Conservation (phyloP, 169 alveolate genomes). For the Plasmodium yoelii region DNA sequence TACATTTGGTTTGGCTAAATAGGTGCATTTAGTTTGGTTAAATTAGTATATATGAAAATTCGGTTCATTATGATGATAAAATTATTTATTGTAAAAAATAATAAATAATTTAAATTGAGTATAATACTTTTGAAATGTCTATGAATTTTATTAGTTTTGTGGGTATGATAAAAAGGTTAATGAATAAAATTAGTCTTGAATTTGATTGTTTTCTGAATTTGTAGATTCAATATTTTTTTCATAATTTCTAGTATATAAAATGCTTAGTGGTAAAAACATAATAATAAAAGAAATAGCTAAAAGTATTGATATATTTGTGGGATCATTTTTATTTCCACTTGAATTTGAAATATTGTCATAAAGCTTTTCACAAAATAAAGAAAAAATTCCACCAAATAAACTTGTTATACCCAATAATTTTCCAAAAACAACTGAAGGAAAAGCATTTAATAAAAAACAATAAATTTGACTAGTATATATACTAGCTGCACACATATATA, state of each 20-base stretch:
- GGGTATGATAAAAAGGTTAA: too few relatives aligned
- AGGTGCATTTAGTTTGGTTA: too few relatives aligned
- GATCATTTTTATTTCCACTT: constrained; percentile 24
- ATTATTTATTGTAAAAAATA: too few relatives aligned
- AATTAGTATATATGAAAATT: too few relatives aligned
- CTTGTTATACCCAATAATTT: constrained; percentile 79
- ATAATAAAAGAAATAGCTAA: constrained; percentile 19
- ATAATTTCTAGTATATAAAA: constrained; percentile 56
- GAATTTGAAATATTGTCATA: constrained; percentile 33
- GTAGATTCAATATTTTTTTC: constrained; percentile 33
- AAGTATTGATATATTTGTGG: constrained; percentile 15
- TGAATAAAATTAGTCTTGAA: neutral
- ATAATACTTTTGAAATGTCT: too few relatives aligned
- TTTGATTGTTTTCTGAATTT: neutral
- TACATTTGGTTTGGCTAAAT: too few relatives aligned
- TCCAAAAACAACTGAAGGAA: constrained; percentile 81
- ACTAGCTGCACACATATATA: constrained; percentile 78
- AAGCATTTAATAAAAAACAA: constrained; percentile 77
- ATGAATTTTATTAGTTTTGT: too few relatives aligned
- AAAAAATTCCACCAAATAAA: constrained; percentile 80
- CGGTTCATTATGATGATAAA: too few relatives aligned
- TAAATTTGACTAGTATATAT: constrained; percentile 80
- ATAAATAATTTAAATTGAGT: too few relatives aligned
- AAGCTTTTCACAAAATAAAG: constrained; percentile 76
- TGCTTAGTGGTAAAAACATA: constrained; percentile 59